These are phyloP conservation scores for Cucurbita ficifolia DNA, from an alignment of 306 rosid species.

Conservation along the genomic window DNA sequence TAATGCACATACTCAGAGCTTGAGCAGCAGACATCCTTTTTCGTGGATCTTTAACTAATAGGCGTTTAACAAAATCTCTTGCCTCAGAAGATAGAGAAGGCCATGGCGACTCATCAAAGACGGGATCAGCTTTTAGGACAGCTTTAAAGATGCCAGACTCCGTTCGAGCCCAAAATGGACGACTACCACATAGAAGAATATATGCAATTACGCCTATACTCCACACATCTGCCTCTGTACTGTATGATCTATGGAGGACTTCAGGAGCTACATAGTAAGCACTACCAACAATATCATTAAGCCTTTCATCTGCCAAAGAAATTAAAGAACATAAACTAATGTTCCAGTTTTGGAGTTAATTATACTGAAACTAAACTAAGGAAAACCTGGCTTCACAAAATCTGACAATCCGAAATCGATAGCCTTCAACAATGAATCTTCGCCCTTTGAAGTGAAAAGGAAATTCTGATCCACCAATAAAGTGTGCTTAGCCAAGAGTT, in stretches of 20 bases:
- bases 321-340: constrained; percentile 7
- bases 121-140: constrained; percentile 80
- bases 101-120: constrained; percentile 89
- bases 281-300: constrained; percentile 89
- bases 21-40: constrained; percentile 92
- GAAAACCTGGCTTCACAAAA: constrained; percentile 77
- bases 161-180: constrained; percentile 96
- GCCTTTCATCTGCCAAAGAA: constrained; percentile 67
- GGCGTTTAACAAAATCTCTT: constrained; percentile 68
- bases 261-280: constrained; percentile 97
- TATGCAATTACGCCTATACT: constrained; percentile 93
- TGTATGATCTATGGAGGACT: constrained; percentile 80
- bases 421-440: constrained; percentile 74
- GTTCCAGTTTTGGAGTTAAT: not conserved
- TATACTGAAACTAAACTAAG: not conserved
- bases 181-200: constrained; percentile 88
- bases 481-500: constrained; percentile 13
- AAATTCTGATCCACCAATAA: constrained; percentile 64
- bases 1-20: constrained; percentile 52
- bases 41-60: constrained; percentile 78
- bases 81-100: constrained; percentile 71
- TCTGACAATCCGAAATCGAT: constrained; percentile 95
- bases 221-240: constrained; percentile 91
- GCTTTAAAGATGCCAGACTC: constrained; percentile 94
- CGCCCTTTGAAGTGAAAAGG: constrained; percentile 62